phyloP scores from a whole-genome alignment of 1,139 yeast species.

The Hemisphaericaspora lyxosophila region DNA sequence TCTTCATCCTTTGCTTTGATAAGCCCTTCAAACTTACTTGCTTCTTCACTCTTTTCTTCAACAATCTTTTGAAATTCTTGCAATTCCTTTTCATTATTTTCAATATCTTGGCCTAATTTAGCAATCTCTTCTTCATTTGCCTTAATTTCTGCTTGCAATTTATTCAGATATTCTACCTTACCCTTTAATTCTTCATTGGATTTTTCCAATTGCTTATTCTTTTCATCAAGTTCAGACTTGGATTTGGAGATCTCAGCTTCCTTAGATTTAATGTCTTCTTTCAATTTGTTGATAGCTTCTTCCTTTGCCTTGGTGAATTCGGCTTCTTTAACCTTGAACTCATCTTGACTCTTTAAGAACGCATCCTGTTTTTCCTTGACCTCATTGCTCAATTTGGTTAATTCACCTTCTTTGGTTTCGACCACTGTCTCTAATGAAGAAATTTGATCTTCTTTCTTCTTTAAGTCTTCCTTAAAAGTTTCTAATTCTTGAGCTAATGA shows the following conservation, averaged over 20 bases:
- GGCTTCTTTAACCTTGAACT: background rate
- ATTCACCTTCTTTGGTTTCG: background rate
- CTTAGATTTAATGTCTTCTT: background rate
- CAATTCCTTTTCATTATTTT: conserved; percentile 3
- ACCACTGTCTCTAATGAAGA: background rate
- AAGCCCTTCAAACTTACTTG: conserved; percentile 1
- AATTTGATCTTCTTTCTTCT: background rate
- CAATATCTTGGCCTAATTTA: background rate
- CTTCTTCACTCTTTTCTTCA: background rate
- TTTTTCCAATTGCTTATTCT: background rate
- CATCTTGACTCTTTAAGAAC: background rate
- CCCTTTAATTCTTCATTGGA: background rate
- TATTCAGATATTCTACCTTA: background rate
- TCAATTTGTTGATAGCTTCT: background rate
- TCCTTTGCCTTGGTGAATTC: background rate
- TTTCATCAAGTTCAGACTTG: background rate
- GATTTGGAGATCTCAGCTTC: background rate
- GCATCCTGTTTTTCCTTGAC: background rate
- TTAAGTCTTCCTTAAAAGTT: background rate
- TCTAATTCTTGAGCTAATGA: background rate
- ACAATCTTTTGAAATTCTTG: conserved; percentile 2
- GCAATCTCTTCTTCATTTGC: background rate
- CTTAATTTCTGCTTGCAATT: background rate
- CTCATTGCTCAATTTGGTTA: background rate
- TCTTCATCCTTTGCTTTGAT: conserved; percentile 1